Evolutionary conservation across 2,329 filamentous ascomycete genomes (phyloP), one percentile per base, ranked within the genome.

Genomic region (Colletotrichum destructivum): DNA sequence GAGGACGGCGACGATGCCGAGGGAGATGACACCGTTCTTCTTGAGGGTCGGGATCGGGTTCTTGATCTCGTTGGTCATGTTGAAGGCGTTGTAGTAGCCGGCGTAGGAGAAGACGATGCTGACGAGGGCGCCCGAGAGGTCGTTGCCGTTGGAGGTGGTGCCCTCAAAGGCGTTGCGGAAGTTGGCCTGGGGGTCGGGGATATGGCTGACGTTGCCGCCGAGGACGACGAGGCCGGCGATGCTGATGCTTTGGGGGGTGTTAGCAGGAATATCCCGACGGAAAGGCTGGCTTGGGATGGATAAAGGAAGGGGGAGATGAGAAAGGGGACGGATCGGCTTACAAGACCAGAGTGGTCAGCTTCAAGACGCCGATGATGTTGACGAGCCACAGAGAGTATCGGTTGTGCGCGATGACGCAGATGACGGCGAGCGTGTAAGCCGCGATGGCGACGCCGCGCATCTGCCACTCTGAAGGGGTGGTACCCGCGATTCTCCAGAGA

Each of bases 381-480:
- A 86, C 85, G 0, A 89, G 76, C 76, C 84, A 84, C 3, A 90
- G 84, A 0, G 89, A 90, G 74, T 85, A 88, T 66, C 86, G 87
- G 60, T 90, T 92, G 69, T 89, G 86, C 12, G 87, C 85, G 6
- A 88, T 74, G 67, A 85, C 82, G 68, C 89, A 83, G 1, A 91
- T 72, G 0, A 87, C 83, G 4, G 90, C 89, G 0, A 90, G 76
- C 0, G 88, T 91, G 75, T 92, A 93, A 0, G 85, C 88, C 1
- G 88, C 90, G 31, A 93, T 81, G 0, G 91, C 91, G 3, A 93
- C 87, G 1, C 91, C 92, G 76, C 93, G 93, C 63, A 88, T 78
- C 75, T 93, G 83, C 92, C 91, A 93, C n/a, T 83, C 81, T 0
- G 86, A 86, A 0, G 89, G 87, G 0, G 78, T 80, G 0, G 82